Evolutionary conservation across 345 rosid species (phyloP).

Genomic region (Eucalyptus albens): DNA sequence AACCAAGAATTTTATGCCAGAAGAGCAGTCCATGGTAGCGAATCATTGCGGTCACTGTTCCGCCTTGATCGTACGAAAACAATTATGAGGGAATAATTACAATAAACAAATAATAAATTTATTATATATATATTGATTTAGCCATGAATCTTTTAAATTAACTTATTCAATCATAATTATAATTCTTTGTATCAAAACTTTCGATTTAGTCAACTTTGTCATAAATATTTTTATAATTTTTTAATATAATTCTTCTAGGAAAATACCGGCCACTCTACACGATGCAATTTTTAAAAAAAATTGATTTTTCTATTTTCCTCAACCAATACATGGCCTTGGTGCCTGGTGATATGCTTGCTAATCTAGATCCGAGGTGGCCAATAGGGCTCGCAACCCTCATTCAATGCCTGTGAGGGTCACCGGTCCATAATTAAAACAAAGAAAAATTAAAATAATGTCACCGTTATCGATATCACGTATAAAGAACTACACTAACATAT

Average conservation of each 20-base stretch:
- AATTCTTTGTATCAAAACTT: accelerated
- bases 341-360: no score
- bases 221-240: neutral
- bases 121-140: no score
- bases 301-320: neutral
- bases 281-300: no score
- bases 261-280: accelerated
- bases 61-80: neutral
- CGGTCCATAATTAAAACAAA: neutral
- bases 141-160: no score
- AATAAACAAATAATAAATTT: no score
- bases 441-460: no score
- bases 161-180: no score
- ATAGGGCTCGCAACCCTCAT: neutral
- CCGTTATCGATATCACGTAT: accelerated
- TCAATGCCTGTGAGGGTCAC: accelerated
- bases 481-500: neutral
- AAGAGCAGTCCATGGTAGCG: neutral
- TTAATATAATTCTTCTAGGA: accelerated
- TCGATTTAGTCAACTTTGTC: accelerated
- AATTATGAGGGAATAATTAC: neutral
- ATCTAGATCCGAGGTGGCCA: neutral
- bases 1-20: neutral
- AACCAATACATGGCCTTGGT: accelerated
- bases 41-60: neutral